A percentile compares a stretch with the other conserved stretches of the same genome.
These are phyloP conservation scores for Salix udensis DNA, from an alignment of 345 rosid species.

Conservation along the genomic window DNA sequence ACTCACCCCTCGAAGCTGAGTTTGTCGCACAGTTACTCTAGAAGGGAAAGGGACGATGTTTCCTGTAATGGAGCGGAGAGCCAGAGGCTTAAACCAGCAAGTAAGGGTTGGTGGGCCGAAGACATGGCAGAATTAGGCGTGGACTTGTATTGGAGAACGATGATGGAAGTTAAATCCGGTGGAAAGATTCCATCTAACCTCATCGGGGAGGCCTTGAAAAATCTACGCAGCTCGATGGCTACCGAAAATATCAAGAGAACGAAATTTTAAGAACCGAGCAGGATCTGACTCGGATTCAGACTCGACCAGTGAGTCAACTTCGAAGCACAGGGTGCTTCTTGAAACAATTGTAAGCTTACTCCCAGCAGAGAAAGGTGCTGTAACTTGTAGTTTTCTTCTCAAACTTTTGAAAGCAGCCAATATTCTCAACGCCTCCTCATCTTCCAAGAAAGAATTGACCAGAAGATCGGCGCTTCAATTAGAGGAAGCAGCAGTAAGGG, in stretches of 20 bases:
- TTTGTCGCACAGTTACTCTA: conserved; percentile 80
- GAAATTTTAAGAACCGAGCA: conserved; percentile 31
- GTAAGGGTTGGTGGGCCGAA: conserved; percentile 95
- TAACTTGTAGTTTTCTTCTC: conserved; percentile 78
- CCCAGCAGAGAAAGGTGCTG: conserved; percentile 74
- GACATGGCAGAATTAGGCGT: conserved; percentile 87
- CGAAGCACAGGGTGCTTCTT: conserved; percentile 69
- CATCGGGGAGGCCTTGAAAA: conserved; percentile 74
- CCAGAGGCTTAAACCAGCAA: conserved; percentile 41
- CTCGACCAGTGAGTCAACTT: conserved; percentile 39
- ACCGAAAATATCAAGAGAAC: conserved; percentile 54
- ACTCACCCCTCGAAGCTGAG: conserved; percentile 68
- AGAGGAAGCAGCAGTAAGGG: conserved; percentile 79
- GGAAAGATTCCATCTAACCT: conserved; percentile 62
- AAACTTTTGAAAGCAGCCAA: conserved; percentile 82
- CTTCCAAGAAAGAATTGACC: conserved; percentile 76
- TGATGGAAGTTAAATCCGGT: conserved; percentile 82
- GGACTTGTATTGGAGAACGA: conserved; percentile 86
- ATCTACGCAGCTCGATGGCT: conserved; percentile 86
- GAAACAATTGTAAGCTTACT: conserved; percentile 85
- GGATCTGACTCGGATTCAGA: conserved; percentile 69
- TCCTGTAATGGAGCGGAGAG: conserved; percentile 62
- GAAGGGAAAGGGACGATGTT: conserved; percentile 69
- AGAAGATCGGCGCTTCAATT: conserved; percentile 77
- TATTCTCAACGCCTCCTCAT: conserved; percentile 60